Base-by-base conservation (phyloP, 169 alveolate species). In the Eimeria necatrix region DNA sequence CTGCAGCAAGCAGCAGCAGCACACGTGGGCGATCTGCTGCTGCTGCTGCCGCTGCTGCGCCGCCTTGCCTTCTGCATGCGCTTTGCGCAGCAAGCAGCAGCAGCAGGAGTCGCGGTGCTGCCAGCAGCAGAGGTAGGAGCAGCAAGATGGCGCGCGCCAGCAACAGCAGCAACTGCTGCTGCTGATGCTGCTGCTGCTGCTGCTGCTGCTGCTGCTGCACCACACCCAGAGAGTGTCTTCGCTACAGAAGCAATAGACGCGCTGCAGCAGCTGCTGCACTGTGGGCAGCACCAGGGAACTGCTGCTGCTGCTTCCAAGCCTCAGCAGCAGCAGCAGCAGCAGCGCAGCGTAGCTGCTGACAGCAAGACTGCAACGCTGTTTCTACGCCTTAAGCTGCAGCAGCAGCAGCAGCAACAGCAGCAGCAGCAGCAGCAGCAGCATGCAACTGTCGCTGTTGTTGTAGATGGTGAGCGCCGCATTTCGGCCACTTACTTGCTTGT, bases 21-120 rank as follows among this genome's bases (percentile, higher is more conserved):
- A 78, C 88, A 78, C 26, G 88, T 51, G 3, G 88, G 32, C 8
- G 88, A 78, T 51, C 51, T 90, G 48, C 81, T 90, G 81, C 88
- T 73, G 68, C 94, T 90, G 78, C 81, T 90, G 52, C 94, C 94
- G 64, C 94, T 90, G 68, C 60, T 90, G 8, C 76, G 81, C 52
- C 88, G 90, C 26, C 86, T 71, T 24, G 94, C 94, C 70, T 74
- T 90, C 78, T 71, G n/a, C 61, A 24, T 90, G 41, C 70, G 88
- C 88, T 78, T 78, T 68, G 88, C 88, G 1, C 48, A 78, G 70
- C 52, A 78, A 49, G 76, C 94, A 32, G 94, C 41, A 32, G 81
- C 84, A n/a, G 48, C 41, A 8, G 93, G 84, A 56, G 91, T 46
- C 24, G 71, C 52, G 10, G 91, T 52, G 49, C 49, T 83, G 49